Conservation (phyloP, 345 rosid genomes). For the Isatis tinctoria region DNA sequence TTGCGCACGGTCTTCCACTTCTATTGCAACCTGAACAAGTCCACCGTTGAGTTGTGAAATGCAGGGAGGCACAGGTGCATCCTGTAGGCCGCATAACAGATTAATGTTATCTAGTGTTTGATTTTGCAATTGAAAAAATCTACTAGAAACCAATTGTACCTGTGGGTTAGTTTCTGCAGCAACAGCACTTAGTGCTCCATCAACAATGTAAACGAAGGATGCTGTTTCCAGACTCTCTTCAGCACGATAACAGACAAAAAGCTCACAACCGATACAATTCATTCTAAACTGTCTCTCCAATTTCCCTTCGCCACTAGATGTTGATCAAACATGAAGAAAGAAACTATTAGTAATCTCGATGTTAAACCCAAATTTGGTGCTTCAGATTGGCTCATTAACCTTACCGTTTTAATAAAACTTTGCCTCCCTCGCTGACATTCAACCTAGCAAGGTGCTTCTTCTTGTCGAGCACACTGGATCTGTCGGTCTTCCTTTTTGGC, state of each 20-base stretch:
- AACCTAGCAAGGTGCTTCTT: conserved; percentile 87
- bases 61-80: conserved; percentile 97
- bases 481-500: conserved; percentile 96
- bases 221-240: conserved; percentile 80
- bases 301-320: conserved; percentile 79
- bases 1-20: conserved; percentile 93
- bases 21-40: conserved; percentile 93
- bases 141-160: conserved; percentile 32
- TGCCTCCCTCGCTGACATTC: conserved; percentile 70
- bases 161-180: conserved; percentile 95
- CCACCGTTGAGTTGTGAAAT: conserved; percentile 87
- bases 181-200: conserved; percentile 79
- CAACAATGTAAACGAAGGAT: conserved; percentile 71
- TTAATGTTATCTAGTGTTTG: background rate
- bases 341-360: background rate
- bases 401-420: conserved; percentile 81
- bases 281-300: conserved; percentile 96
- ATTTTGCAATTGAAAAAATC: background rate
- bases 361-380: background rate
- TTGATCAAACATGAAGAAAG: background rate
- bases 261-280: conserved; percentile 88
- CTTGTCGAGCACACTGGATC: conserved; percentile 86
- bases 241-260: conserved; percentile 88
- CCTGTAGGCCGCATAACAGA: conserved; percentile 32
- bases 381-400: background rate